Base-by-base conservation (phyloP, 2,329 filamentous ascomycete genomes). In the Myriosclerotinia duriaeana region DNA sequence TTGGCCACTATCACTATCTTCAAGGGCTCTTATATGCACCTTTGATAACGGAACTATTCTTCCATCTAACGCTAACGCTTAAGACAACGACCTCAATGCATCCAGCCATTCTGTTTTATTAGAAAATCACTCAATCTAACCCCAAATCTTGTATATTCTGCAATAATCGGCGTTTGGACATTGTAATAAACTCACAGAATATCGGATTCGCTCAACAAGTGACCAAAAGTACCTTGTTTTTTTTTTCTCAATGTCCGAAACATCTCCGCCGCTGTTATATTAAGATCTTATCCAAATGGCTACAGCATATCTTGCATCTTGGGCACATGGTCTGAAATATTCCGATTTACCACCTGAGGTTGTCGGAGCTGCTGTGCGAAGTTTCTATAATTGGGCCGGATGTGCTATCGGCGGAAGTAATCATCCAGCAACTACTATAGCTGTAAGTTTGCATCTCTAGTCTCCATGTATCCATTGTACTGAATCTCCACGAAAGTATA, bases 371-470 rank as follows among this genome's bases (percentile, higher is more conserved):
- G 82, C 83, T 0, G 75, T 79, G 12, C 78, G 79, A 26, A 81
- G 79, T 52, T 78, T 85, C 61, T 84, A 84, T 75, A 85, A 85
- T 76, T 84, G 81, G 79, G 78, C 79, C 8, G 83, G 83, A 50
- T 85, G 83, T 70, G 79, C 82, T 36, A 79, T 85, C 26, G 82
- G 81, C 6, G 83, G 83, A 4, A 80, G 79, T 66, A 75, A 76
- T 11, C 69, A 69, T 65, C 63, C 67, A 14, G 68, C 68, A 15
- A 69, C 70, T 44, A 66, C 61, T 22, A 71, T 72, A 52, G 70
- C 69, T 36, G 67, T 70, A 56, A 62, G 67, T 40, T 46, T 50
- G 3, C 17, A 38, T 38, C 30, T n/a, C 36, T 42, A 60, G 22
- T 14, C 11, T 42, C 20, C 26, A 42, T 38, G 34, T 17, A 34